phyloP scores from a whole-genome alignment of 371 early-diverging fungal species.

The Massospora cicadina region DNA sequence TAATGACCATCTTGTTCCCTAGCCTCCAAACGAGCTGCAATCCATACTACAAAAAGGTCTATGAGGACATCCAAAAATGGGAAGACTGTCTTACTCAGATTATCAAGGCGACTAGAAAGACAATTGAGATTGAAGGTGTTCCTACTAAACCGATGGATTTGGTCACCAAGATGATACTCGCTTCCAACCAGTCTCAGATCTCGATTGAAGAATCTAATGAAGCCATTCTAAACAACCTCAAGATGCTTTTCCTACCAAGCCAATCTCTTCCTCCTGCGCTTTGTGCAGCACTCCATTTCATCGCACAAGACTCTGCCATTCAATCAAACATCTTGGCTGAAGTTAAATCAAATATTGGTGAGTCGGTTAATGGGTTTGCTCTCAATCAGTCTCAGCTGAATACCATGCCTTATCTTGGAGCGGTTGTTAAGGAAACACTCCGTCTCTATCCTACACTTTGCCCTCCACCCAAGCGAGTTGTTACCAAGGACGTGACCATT shows the following conservation, averaged over 20 bases:
- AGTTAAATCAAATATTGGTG: slow-evolving; percentile 14
- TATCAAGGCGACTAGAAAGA: background rate
- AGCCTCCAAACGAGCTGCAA: background rate
- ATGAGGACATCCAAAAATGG: background rate
- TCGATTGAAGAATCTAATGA: background rate
- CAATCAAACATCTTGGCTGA: background rate
- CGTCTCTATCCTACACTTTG: slow-evolving; percentile 11
- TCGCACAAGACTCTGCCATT: slow-evolving; percentile 12
- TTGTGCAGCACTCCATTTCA: slow-evolving; percentile 14
- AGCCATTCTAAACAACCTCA: background rate
- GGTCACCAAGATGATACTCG: background rate
- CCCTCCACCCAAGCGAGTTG: background rate
- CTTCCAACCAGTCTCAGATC: background rate
- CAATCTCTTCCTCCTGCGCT: slow-evolving; percentile 20
- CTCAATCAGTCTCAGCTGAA: slow-evolving; percentile 14
- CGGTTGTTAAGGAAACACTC: slow-evolving; percentile 14
- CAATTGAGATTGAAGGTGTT: background rate
- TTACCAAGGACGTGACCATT: background rate
- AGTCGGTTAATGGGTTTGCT: background rate
- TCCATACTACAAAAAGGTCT: background rate
- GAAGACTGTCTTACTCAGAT: background rate
- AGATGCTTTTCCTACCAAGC: slow-evolving; percentile 12
- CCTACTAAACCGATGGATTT: background rate
- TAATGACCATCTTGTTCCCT: background rate
- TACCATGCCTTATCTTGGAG: slow-evolving; percentile 11